These are phyloP conservation scores for Exophiala xenobiotica DNA, from an alignment of 2,329 filamentous ascomycete species.

Conservation along the genomic window DNA sequence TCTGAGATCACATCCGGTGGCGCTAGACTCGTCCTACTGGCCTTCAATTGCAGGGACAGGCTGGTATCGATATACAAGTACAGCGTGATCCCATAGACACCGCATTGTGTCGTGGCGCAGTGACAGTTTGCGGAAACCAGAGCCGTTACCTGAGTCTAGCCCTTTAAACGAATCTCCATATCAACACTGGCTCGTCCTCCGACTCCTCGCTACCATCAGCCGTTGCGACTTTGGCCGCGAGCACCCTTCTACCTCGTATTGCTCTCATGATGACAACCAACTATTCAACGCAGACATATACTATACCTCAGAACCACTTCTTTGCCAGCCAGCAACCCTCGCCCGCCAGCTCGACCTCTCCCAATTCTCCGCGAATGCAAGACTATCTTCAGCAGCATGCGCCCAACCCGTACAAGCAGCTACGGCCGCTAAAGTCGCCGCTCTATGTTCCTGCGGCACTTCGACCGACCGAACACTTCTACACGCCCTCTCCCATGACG, in stretches of 20 bases:
- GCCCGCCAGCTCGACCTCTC: slow-evolving; percentile 51
- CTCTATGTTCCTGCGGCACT: slow-evolving; percentile 64
- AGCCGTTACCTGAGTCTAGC: background rate
- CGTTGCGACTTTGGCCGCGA: too few relatives aligned
- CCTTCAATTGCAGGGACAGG: too few relatives aligned
- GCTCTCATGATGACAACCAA: slow-evolving; percentile 25
- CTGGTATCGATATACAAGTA: background rate
- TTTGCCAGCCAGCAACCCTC: slow-evolving; percentile 39
- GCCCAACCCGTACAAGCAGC: slow-evolving; percentile 51
- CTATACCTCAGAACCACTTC: slow-evolving; percentile 24
- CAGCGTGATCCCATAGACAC: background rate
- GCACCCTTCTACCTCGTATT: background rate
- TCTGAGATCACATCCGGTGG: background rate
- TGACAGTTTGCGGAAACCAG: background rate
- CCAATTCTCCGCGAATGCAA: slow-evolving; percentile 50
- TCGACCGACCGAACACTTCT: slow-evolving; percentile 58
- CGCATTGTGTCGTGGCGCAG: background rate
- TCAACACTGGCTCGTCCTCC: background rate
- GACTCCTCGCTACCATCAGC: too few relatives aligned
- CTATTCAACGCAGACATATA: slow-evolving; percentile 28
- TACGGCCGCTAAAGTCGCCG: slow-evolving; percentile 60
- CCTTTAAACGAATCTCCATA: background rate
- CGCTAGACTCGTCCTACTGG: background rate
- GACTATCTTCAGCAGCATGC: slow-evolving; percentile 35
- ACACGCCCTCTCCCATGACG: slow-evolving; percentile 45